Evolutionary conservation across 2,329 filamentous ascomycete genomes (phyloP).

Genomic region (Esteya vermicola): DNA sequence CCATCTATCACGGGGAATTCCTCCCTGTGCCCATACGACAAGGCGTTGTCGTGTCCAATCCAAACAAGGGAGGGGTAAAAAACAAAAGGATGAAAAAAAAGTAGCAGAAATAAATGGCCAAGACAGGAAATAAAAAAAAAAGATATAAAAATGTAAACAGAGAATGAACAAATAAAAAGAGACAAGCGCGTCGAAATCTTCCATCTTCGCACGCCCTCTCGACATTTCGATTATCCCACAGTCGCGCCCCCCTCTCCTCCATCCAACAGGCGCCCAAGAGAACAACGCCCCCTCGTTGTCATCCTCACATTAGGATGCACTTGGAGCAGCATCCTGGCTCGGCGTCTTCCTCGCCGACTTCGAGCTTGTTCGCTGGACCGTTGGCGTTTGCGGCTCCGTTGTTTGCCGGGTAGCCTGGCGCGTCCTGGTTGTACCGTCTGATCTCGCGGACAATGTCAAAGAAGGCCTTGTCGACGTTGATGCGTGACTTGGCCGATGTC

Average conservation of each 20-base stretch:
- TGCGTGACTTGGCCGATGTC: conserved; percentile 94
- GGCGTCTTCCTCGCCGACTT: conserved; percentile 50
- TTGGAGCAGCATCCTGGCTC: conserved; percentile 6
- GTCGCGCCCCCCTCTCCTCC: too few relatives aligned
- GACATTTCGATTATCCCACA: too few relatives aligned
- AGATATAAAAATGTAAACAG: not conserved
- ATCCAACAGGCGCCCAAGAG: too few relatives aligned
- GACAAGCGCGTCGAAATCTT: too few relatives aligned
- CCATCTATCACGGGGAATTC: too few relatives aligned
- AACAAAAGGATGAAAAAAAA: not conserved
- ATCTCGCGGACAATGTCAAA: conserved; percentile 98
- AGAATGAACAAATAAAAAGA: not conserved
- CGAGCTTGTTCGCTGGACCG: conserved; percentile 58
- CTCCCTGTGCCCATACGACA: too few relatives aligned
- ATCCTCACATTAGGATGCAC: conserved; percentile 11
- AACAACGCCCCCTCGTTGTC: too few relatives aligned
- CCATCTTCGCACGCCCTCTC: too few relatives aligned
- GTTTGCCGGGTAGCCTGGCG: conserved; percentile 70
- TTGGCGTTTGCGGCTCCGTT: conserved; percentile 49
- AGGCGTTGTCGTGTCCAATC: not conserved
- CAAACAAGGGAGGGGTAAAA: too few relatives aligned
- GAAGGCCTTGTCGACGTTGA: conserved; percentile 97
- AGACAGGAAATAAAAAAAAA: not conserved
- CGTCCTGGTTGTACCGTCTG: conserved; percentile 94
- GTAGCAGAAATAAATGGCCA: not conserved